These are phyloP conservation scores for Termitomyces sp. DNA, from an alignment of 1,284 basidiomycete genomes.

Conservation along the genomic window DNA sequence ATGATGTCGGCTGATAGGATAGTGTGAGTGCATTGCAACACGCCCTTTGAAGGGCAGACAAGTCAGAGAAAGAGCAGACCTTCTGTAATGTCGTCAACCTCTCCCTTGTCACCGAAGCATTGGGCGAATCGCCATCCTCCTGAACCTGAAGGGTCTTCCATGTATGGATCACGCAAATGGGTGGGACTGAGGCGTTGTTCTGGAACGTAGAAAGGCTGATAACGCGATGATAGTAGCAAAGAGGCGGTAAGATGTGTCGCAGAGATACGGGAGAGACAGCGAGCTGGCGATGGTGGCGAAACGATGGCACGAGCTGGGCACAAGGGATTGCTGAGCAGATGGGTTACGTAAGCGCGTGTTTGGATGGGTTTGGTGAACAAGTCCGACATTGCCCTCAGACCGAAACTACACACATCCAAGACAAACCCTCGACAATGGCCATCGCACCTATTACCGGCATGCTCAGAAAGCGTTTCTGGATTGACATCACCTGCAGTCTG, in stretches of 20 bases:
- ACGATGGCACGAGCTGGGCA: conserved; percentile 23
- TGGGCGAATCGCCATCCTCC: conserved; percentile 98
- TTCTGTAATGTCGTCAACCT: conserved; percentile 99
- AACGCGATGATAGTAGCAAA: conserved; percentile 15
- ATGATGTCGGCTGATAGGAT: conserved; percentile 86
- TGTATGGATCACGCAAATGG: conserved; percentile 26
- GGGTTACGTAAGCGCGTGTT: conserved; percentile 24
- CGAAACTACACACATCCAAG: conserved; percentile 22
- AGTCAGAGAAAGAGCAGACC: conserved; percentile 45
- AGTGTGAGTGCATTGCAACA: conserved; percentile 20
- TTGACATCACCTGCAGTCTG: conserved; percentile 67
- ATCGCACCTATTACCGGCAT: conserved; percentile 86
- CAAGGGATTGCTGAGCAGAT: conserved; percentile 25
- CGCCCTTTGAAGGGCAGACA: not conserved
- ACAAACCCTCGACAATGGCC: conserved; percentile 45
- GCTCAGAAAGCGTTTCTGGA: conserved; percentile 84
- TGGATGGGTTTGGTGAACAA: conserved; percentile 21
- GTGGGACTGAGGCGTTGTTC: conserved; percentile 18
- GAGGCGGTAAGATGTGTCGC: conserved; percentile 22
- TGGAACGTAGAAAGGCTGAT: conserved; percentile 15
- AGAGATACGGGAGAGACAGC: conserved; percentile 13
- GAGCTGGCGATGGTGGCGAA: conserved; percentile 22
- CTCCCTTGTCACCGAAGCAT: conserved; percentile 98
- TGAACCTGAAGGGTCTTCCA: conserved; percentile 78
- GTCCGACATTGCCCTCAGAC: conserved; percentile 36